These are phyloP conservation scores for Yarrowia sp. DNA, from an alignment of 805 yeast species.

Conservation along the genomic window DNA sequence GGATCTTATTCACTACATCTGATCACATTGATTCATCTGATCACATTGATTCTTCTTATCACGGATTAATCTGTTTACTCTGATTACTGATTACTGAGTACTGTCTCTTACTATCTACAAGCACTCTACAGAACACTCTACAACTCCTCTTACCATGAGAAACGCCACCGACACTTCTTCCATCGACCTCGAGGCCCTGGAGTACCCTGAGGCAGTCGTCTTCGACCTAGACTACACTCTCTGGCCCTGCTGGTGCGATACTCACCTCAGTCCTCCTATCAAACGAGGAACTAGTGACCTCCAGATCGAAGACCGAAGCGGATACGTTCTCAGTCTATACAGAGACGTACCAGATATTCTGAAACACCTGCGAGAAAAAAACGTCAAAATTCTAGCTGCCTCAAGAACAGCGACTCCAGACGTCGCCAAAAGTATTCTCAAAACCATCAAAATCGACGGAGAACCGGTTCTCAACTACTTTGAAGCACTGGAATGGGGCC, in stretches of 20 bases:
- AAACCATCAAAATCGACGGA: slow-evolving; percentile 51
- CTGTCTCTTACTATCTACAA: no score
- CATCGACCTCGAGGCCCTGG: background rate
- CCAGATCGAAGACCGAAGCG: slow-evolving; percentile 50
- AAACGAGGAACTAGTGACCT: slow-evolving; percentile 38
- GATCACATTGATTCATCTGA: no score
- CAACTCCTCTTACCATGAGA: slow-evolving; percentile 5
- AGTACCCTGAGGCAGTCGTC: slow-evolving; percentile 53
- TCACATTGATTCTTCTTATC: no score
- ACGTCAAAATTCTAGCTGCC: slow-evolving; percentile 56
- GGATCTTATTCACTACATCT: no score
- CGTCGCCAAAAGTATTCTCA: slow-evolving; percentile 64
- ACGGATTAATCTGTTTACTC: no score
- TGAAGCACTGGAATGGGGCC: slow-evolving; percentile 42
- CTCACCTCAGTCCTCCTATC: slow-evolving; percentile 60
- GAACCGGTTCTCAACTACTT: slow-evolving; percentile 52
- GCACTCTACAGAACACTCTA: no score
- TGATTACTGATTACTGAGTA: no score
- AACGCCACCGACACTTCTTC: slow-evolving; percentile 5
- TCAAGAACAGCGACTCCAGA: slow-evolving; percentile 76
- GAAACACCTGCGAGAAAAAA: slow-evolving; percentile 46
- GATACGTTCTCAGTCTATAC: slow-evolving; percentile 56
- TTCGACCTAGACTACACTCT: slow-evolving; percentile 74
- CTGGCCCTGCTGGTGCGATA: slow-evolving; percentile 86
- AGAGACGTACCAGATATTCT: slow-evolving; percentile 66